phyloP scores from a whole-genome alignment of 176 grass and related monocot species.

The Hordeum marinum region DNA sequence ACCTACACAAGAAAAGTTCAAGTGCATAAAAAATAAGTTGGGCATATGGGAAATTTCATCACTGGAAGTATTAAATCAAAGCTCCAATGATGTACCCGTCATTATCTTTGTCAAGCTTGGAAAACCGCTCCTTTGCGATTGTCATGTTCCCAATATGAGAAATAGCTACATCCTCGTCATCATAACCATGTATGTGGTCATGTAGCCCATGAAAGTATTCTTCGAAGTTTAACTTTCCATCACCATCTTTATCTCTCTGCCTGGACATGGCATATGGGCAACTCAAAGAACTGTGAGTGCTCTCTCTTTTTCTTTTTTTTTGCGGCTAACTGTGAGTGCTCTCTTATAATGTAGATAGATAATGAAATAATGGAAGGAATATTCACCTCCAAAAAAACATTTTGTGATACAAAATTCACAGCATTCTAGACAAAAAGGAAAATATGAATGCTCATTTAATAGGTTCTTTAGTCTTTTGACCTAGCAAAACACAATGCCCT shows the following conservation, averaged over 20 bases:
- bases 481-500: neutral
- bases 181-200: conserved; percentile 63
- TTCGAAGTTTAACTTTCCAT: conserved; percentile 79
- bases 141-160: conserved; percentile 42
- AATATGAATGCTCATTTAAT: neutral
- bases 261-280: conserved; percentile 35
- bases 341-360: neutral
- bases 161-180: conserved; percentile 47
- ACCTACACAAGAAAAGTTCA: conserved; percentile 35
- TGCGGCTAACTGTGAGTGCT: conserved; percentile 7
- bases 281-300: conserved; percentile 13
- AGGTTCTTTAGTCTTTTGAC: neutral
- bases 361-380: conserved; percentile 12
- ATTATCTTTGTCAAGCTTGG: conserved; percentile 71
- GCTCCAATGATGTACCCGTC: conserved; percentile 48
- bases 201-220: conserved; percentile 58
- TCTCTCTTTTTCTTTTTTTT: too few relatives aligned
- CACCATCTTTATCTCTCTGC: conserved; percentile 67
- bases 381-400: neutral
- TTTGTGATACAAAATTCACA: neutral
- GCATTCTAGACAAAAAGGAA: neutral
- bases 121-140: conserved; percentile 59
- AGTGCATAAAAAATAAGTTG: conserved; percentile 6
- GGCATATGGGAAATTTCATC: neutral
- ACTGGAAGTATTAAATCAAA: conserved; percentile 4